These are phyloP conservation scores for Chrysochromulina tobinii DNA, from an alignment of 78 protist genomes.

Conservation along the genomic window DNA sequence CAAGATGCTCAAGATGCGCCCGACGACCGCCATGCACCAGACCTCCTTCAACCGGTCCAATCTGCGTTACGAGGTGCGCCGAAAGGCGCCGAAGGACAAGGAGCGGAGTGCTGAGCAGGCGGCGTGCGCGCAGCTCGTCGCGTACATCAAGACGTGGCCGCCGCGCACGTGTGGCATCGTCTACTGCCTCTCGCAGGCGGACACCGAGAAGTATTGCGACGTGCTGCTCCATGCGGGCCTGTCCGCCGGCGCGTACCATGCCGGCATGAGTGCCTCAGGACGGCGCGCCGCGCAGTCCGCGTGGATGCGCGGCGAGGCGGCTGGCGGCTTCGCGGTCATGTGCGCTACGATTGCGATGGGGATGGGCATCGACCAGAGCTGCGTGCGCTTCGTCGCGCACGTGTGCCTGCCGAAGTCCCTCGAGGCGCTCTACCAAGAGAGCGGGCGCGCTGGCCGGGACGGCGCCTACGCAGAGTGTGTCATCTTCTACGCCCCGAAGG, in stretches of 20 bases:
- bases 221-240: conserved; percentile 12
- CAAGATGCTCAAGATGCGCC: not conserved
- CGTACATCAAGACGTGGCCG: conserved; percentile 33
- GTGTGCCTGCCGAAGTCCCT: conserved; percentile 90
- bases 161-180: conserved; percentile 85
- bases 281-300: conserved; percentile 65
- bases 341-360: conserved; percentile 99
- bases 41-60: conserved; percentile 92
- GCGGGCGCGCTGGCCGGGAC: conserved; percentile 92
- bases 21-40: not conserved
- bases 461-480: conserved; percentile 43
- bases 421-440: conserved; percentile 89
- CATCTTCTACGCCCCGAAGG: not conserved
- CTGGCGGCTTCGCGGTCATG: conserved; percentile 63
- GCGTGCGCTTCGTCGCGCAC: conserved; percentile 91
- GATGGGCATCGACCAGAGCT: conserved; percentile 96
- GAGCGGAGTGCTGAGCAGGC: not conserved
- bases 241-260: not conserved
- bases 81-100: conserved; percentile 27
- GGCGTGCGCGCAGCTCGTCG: conserved; percentile 33
- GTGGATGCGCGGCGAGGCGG: conserved; percentile 72
- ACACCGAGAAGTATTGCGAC: conserved; percentile 76
- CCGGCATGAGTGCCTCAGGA: conserved; percentile 59
- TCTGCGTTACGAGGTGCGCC: conserved; percentile 51
- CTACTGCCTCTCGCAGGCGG: conserved; percentile 85